Conservation (phyloP, 148 eudicot genomes). For the Fagopyrum tataricum region DNA sequence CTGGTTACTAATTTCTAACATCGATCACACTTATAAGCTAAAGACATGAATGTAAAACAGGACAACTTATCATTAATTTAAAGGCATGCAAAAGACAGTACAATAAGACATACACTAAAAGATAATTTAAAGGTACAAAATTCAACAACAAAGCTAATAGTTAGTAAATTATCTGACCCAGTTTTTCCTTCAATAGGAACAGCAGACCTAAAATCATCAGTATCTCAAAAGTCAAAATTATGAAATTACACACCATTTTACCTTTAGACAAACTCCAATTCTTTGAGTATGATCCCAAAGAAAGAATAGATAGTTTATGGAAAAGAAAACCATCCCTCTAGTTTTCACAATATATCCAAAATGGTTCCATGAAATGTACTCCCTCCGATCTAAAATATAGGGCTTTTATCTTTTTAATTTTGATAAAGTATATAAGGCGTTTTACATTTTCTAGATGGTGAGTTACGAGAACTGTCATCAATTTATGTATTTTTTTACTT, state of each 20-base stretch:
- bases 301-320: neutral
- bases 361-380: neutral
- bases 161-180: neutral
- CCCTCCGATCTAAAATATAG: neutral
- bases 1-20: neutral
- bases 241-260: neutral
- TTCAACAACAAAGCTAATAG: neutral
- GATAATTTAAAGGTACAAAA: neutral
- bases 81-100: neutral
- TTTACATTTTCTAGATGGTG: too few relatives aligned
- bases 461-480: too few relatives aligned
- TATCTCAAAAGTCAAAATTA: neutral
- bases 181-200: neutral
- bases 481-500: too few relatives aligned
- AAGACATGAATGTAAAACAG: neutral
- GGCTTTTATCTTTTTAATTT: too few relatives aligned
- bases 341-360: neutral
- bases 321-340: neutral
- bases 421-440: too few relatives aligned
- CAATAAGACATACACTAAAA: neutral
- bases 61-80: neutral
- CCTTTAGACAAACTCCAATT: neutral
- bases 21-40: neutral
- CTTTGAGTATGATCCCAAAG: neutral
- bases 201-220: neutral